These are phyloP conservation scores for Blumeria graminis DNA, from an alignment of 2,329 filamentous ascomycete species.

Conservation along the genomic window DNA sequence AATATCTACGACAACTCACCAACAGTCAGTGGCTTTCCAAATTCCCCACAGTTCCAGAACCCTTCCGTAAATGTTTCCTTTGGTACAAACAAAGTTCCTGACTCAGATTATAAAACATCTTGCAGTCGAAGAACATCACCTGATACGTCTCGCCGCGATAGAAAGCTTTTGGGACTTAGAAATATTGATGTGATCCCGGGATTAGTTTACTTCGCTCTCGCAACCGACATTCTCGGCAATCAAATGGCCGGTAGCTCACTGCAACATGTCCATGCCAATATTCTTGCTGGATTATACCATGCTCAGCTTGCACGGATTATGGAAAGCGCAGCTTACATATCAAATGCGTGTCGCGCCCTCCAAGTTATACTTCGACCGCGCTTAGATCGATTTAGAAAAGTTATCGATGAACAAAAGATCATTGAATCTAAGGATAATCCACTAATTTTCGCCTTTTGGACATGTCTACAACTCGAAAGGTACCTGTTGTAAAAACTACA, in stretches of 20 bases:
- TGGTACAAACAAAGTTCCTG: conserved; percentile 27
- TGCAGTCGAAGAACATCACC: conserved; percentile 25
- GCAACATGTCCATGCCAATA: conserved; percentile 60
- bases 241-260: conserved; percentile 61
- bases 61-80: conserved; percentile 21
- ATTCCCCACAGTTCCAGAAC: conserved; percentile 30
- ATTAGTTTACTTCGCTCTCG: conserved; percentile 69
- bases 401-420: background rate
- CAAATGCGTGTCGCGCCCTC: conserved; percentile 29
- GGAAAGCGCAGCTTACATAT: conserved; percentile 49
- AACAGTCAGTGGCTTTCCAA: conserved; percentile 23
- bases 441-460: conserved; percentile 66
- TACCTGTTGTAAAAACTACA: conserved; percentile 16
- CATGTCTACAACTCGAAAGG: conserved; percentile 80
- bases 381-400: conserved; percentile 18
- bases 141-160: conserved; percentile 16
- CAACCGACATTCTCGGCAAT: conserved; percentile 65
- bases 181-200: conserved; percentile 79
- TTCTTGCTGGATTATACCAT: conserved; percentile 71
- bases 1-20: conserved; percentile 9
- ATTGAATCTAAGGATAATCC: conserved; percentile 28
- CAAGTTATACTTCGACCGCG: conserved; percentile 52
- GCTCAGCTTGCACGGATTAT: conserved; percentile 70
- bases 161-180: conserved; percentile 14
- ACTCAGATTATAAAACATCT: conserved; percentile 20